Evolutionary conservation across 352 stramenopile species (phyloP), one percentile per base, ranked within the genome.

Genomic region (Phytopythium helicoides): DNA sequence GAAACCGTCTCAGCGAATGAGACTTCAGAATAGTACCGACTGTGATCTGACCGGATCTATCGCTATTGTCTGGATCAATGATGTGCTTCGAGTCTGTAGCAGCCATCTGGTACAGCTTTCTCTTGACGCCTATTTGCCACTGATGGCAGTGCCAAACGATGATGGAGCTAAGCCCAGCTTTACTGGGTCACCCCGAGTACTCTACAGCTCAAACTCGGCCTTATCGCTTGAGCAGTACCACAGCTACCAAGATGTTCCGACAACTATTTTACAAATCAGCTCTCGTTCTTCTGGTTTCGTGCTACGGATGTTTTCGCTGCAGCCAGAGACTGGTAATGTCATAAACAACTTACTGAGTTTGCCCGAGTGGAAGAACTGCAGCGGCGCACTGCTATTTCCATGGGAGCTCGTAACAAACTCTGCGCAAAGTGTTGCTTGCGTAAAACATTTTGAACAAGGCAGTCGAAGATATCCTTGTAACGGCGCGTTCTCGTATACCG

Each of bases 151-250:
- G 12, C 26, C 31, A 28, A 19, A 3, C 18, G 28, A 26, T 3
- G n/a, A 31, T 6, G 16, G 34, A 21, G 26, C 0, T 7, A 5
- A 16, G n/a, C 9, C 3, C 44, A 19, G n/a, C 28, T 39, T n/a
- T 18, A 19, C 14, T 10, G n/a, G n/a, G n/a, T n/a, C n/a, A n/a
- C n/a, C n/a, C n/a, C n/a, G 21, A 64, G 62, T 63, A 64, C 68
- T 38, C 18, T 28, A 25, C 45, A 40, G 45, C 45, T 22, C 60
- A 0, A 41, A 14, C 14, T 46, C 70, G 6, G 66, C 78, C 36
- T 66, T 94, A 9, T 76, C 55, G 7, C 52, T 92, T 1, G 72
- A 82, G 14, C 77, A 94, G 50, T 94, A 89, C 44, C 73, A 78
- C 51, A 71, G 71, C 49, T 89, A 87, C 46, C 68, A 75, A 19